Base-by-base conservation (phyloP, 208 protist species). In the Acanthamoeba sp. region DNA sequence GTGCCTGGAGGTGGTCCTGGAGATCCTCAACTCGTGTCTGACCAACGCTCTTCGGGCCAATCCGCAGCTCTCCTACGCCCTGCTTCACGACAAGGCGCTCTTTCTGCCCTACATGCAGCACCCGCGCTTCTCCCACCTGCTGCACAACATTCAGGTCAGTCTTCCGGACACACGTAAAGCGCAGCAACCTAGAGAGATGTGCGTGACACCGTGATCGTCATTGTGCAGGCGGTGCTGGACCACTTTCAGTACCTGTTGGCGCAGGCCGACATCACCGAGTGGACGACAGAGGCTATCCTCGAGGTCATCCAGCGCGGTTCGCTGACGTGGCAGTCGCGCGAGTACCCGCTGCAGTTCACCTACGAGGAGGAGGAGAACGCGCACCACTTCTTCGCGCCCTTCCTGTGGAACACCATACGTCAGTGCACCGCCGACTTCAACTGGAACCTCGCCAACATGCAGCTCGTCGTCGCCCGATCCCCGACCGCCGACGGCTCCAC, bases 281-380 rank as follows among this genome's bases (percentile, higher is more conserved):
- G 14, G 6, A 91, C 84, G 4, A 62, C 55, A 9, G 84, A 91
- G 34, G 59, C 40, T 20, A 71, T 91, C 27, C 57, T 91, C 3
- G 84, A 91, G 55, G 57, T 71, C 84, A 91, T 91, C 40, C 55
- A 91, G 40, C 84, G 84, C 20, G 84, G 84, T 6, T 91, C 84
- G 38, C 34, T 64, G 52, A 71, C 84, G 34, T 73, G 50, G 59
- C 50, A 91, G 40, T 71, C 50, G n/a, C 84, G 59, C 32, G 55
- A 91, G 34, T 91, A 91, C 84, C 84, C 84, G 24, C 24, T 91
- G n/a, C 84, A 91, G 84, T 91, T 91, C 59, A 91, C 84, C 36
- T 91, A 91, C 40, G 84, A 91, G 40, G 84, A 91, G 40, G 57
- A 91, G 40, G 57, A 91, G 32, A 66, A 91, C 40, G 55, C 84